These are phyloP conservation scores for Ramularia endophylla DNA, from an alignment of 2,329 filamentous ascomycete species.

Conservation along the genomic window DNA sequence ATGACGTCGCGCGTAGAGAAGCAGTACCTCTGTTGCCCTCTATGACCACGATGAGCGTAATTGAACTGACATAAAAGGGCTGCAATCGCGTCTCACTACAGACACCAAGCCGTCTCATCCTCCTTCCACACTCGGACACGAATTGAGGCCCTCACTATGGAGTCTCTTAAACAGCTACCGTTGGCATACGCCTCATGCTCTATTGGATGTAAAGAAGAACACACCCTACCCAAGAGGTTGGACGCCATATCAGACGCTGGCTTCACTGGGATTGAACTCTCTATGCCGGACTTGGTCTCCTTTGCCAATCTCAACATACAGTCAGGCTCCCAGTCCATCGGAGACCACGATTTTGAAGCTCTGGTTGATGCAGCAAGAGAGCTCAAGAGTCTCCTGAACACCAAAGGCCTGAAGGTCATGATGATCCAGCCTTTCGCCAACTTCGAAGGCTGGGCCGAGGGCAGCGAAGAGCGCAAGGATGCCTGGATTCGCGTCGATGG, in stretches of 20 bases:
- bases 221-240: constrained; percentile 55
- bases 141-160: too few relatives aligned
- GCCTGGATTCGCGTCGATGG: constrained; percentile 58
- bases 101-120: too few relatives aligned
- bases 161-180: constrained; percentile 37
- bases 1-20: too few relatives aligned
- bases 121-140: too few relatives aligned
- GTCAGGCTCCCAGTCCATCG: constrained; percentile 37
- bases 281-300: constrained; percentile 64
- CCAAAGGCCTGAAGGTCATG: constrained; percentile 55
- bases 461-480: constrained; percentile 52
- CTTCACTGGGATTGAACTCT: constrained; percentile 66
- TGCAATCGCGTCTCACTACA: too few relatives aligned
- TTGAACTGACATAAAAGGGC: too few relatives aligned
- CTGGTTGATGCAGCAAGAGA: constrained; percentile 51
- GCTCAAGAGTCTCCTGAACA: constrained; percentile 50
- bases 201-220: constrained; percentile 42
- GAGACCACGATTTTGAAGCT: constrained; percentile 53
- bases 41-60: too few relatives aligned
- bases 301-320: constrained; percentile 43
- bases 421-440: constrained; percentile 72
- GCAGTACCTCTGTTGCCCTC: too few relatives aligned
- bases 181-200: constrained; percentile 53
- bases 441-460: constrained; percentile 66
- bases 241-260: constrained; percentile 58